phyloP scores from a whole-genome alignment of 2,329 filamentous ascomycete species.

The Alternaria novae-zelandiae region DNA sequence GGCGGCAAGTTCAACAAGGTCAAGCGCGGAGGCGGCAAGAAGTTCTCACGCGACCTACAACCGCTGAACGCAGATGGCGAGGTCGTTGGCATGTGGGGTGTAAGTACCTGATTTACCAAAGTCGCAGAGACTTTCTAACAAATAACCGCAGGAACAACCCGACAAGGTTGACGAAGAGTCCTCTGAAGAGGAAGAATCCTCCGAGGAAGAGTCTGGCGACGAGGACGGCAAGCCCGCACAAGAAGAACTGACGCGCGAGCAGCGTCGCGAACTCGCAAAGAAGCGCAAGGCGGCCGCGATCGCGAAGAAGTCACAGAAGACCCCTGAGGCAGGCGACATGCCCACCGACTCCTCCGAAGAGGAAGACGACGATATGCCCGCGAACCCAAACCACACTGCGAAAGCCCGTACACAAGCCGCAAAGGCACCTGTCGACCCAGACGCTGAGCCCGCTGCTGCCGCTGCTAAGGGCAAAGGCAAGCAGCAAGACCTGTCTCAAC shows the following conservation, averaged over 20 bases:
- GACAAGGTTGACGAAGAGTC: constrained; percentile 61
- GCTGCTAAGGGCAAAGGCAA: constrained; percentile 61
- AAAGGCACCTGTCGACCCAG: constrained; percentile 51
- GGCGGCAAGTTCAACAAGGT: constrained; percentile 95
- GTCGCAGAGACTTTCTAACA: constrained; percentile 22
- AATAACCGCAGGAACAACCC: constrained; percentile 34
- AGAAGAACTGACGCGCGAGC: constrained; percentile 77
- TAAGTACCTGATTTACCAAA: constrained; percentile 48
- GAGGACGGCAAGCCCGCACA: constrained; percentile 53
- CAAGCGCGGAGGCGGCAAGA: constrained; percentile 91
- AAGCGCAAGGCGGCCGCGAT: constrained; percentile 90
- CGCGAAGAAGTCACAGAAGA: constrained; percentile 72
- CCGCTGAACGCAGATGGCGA: constrained; percentile 90
- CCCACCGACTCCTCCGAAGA: constrained; percentile 73
- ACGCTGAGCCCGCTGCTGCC: constrained; percentile 60
- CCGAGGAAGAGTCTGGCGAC: constrained; percentile 53
- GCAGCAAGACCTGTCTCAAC: constrained; percentile 60
- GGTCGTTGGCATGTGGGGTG: constrained; percentile 85
- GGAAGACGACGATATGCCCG: constrained; percentile 72
- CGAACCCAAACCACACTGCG: constrained; percentile 85
- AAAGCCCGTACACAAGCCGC: constrained; percentile 72
- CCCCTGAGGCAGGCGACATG: constrained; percentile 83
- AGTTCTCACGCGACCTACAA: constrained; percentile 90
- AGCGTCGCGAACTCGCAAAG: constrained; percentile 86
- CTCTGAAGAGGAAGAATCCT: constrained; percentile 48